These are phyloP conservation scores for Ceratocystis destructans DNA, from an alignment of 2,329 filamentous ascomycete genomes.

Conservation along the genomic window DNA sequence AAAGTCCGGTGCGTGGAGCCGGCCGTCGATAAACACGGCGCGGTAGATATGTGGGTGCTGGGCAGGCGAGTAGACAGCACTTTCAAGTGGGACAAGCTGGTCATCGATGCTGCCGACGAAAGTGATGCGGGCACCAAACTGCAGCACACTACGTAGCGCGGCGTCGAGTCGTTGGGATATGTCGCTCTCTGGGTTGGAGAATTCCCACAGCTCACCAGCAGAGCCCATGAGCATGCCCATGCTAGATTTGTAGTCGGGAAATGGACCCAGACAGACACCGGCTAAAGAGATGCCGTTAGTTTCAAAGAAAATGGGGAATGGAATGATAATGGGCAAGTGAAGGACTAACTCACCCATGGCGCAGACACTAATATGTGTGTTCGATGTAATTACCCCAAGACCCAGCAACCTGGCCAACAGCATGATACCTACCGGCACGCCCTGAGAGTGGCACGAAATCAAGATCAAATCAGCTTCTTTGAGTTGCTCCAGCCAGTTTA, in stretches of 20 bases:
- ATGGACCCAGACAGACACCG: conserved; percentile 85
- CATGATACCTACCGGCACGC: conserved; percentile 87
- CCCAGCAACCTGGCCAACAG: conserved; percentile 84
- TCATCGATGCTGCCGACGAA: conserved; percentile 94
- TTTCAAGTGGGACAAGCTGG: conserved; percentile 71
- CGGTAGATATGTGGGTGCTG: conserved; percentile 88
- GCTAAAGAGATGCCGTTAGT: conserved; percentile 32
- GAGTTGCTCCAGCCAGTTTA: conserved; percentile 91
- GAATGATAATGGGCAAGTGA: conserved; percentile 5
- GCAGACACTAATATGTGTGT: conserved; percentile 70
- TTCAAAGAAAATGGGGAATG: neutral
- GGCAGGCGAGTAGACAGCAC: conserved; percentile 72
- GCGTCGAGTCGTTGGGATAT: conserved; percentile 72
- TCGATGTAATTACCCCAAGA: conserved; percentile 60
- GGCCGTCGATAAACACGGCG: conserved; percentile 89
- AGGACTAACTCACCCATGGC: conserved; percentile 42
- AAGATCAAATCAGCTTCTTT: conserved; percentile 77
- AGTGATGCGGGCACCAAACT: conserved; percentile 68
- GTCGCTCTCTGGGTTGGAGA: conserved; percentile 65
- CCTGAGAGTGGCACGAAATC: conserved; percentile 89
- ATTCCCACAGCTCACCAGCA: conserved; percentile 90
- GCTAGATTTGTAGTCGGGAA: conserved; percentile 78
- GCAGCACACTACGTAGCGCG: conserved; percentile 58
- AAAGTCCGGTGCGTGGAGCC: conserved; percentile 85
- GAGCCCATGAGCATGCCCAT: conserved; percentile 77